Evolutionary conservation across 83 land plant genomes (phyloP), one percentile per base, ranked within the genome.

Genomic region (Picea mariana): DNA sequence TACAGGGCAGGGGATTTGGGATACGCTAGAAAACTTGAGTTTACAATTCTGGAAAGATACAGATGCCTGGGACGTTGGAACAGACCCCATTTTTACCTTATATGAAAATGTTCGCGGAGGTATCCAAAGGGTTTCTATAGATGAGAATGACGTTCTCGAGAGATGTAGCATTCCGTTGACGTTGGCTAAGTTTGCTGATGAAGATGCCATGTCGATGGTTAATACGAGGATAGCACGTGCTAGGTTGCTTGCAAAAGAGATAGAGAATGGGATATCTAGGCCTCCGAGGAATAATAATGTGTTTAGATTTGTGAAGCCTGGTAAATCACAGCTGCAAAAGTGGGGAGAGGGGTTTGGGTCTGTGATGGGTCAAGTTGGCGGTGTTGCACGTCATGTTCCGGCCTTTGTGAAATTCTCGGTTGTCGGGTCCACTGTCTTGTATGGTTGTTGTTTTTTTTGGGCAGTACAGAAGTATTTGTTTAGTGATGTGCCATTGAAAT

Each of bases 51-150:
- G 79, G 81, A 73, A 87, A 27, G 94, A 90, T 62, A 40, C 59
- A 24, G 93, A 87, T 61, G 63, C 59, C 59, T 94, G 90, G 93
- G 96, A 90, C 9, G 24, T 88, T 69, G 92, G 96, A 58, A 76
- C 87, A 4, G 83, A 87, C 73, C 91, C 88, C 2, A 88, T 94
- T 78, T 94, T 94, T 75, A 85, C 84, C 6, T 81, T 91, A 6
- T 84, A 81, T 76, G 78, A 86, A 71, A 87, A 89, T 80, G 62
- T 44, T 3, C 81, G 84, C 27, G 91, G 93, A 6, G 86, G 62
- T 40, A 79, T 90, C 34, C 34, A 79, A 71, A 66, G 80, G 69
- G 96, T 92, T 69, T 0, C 15, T 1, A 88, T 94, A 21, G 80
- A 91, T 82, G 92, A 92, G 79, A 86, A 85, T 81, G 96, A 88